phyloP scores from a whole-genome alignment of 78 protist species.

The Dictyostelium brefeldianum region DNA sequence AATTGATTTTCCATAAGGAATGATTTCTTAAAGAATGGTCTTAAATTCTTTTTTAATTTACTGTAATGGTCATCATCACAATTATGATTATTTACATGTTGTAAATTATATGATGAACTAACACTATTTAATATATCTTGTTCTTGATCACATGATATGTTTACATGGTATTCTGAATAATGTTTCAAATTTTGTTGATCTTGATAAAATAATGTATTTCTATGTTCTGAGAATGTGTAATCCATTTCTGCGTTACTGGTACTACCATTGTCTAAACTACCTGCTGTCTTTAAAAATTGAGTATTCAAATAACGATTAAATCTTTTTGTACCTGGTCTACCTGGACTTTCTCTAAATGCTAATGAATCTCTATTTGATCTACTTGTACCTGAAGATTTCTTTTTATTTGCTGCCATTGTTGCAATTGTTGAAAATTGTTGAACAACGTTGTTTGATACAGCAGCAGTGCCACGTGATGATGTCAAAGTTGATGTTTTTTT shows the following conservation, averaged over 20 bases:
- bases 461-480: not conserved
- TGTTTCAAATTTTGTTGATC: conserved; percentile 12
- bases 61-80: conserved; percentile 12
- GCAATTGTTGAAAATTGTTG: not conserved
- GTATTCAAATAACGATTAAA: conserved; percentile 67
- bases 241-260: conserved; percentile 47
- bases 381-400: not conserved
- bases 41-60: conserved; percentile 21
- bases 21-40: conserved; percentile 64
- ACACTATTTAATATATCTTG: not conserved
- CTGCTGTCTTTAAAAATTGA: conserved; percentile 54
- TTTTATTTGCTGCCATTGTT: conserved; percentile 4
- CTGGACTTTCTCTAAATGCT: conserved; percentile 67
- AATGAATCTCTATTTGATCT: conserved; percentile 47
- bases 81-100: not conserved
- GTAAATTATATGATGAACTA: not conserved
- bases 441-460: not conserved
- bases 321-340: conserved; percentile 72
- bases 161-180: conserved; percentile 13
- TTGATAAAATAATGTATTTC: conserved; percentile 46
- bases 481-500: conserved; percentile 10
- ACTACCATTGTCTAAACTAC: conserved; percentile 9
- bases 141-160: conserved; percentile 37
- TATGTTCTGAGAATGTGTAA: not conserved
- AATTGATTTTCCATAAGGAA: conserved; percentile 17